phyloP scores from a whole-genome alignment of 2,329 filamentous ascomycete genomes.

The Ilyonectria mors-panacis region DNA sequence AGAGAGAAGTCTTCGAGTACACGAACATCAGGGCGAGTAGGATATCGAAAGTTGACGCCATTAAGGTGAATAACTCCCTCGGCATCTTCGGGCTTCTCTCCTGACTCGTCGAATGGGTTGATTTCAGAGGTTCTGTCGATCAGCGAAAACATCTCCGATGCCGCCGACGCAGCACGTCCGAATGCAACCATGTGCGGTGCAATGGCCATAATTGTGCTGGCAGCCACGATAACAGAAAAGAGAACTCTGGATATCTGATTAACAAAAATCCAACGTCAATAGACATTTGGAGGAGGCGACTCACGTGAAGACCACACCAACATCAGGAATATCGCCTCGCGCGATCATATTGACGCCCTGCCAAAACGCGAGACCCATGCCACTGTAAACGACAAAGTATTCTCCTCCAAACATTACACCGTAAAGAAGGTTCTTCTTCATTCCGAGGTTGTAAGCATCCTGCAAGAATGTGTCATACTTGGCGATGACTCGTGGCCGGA shows the following conservation, averaged over 20 bases:
- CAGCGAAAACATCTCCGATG: conserved; percentile 36
- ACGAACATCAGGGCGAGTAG: conserved; percentile 55
- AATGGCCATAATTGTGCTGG: conserved; percentile 50
- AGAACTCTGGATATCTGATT: conserved; percentile 46
- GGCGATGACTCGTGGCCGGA: conserved; percentile 51
- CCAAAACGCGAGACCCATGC: conserved; percentile 59
- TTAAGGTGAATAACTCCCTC: conserved; percentile 52
- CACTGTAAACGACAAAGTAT: conserved; percentile 56
- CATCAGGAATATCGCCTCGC: conserved; percentile 51
- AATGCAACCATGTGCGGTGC: conserved; percentile 53
- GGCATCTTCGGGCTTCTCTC: conserved; percentile 43
- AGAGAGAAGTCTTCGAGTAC: conserved; percentile 59
- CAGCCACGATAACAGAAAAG: conserved; percentile 53
- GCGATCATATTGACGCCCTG: conserved; percentile 55
- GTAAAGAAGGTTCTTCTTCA: conserved; percentile 53
- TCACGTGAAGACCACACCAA: conserved; percentile 56
- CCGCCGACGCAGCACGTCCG: conserved; percentile 49
- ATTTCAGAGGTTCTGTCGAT: conserved; percentile 54
- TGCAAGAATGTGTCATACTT: conserved; percentile 54
- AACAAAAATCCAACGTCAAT: neutral
- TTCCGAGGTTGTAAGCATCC: conserved; percentile 50
- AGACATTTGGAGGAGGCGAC: conserved; percentile 14
- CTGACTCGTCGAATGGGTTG: conserved; percentile 49
- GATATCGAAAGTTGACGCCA: conserved; percentile 59
- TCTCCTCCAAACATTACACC: conserved; percentile 53